A percentile compares a stretch with the other conserved stretches of the same genome.
phyloP scores from a whole-genome alignment of 2,329 filamentous ascomycete genomes.

The Cytospora chrysosperma region DNA sequence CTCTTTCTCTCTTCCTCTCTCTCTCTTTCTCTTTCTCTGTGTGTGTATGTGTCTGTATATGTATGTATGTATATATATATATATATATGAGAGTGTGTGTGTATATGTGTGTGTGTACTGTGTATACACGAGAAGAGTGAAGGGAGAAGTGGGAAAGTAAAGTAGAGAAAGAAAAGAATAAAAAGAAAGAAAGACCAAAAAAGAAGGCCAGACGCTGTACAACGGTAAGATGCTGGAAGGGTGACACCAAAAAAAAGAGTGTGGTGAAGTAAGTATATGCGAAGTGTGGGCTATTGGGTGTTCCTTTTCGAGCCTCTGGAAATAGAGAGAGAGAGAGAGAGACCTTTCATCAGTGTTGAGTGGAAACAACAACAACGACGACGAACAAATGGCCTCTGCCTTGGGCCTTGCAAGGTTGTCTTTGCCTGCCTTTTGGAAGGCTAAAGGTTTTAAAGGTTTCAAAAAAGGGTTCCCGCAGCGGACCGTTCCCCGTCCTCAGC shows the following conservation, averaged over 20 bases:
- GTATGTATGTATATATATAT: too few relatives aligned
- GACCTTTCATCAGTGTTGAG: too few relatives aligned
- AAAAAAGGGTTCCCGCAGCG: conserved; percentile 5
- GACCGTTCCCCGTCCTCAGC: conserved; percentile 15
- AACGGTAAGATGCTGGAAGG: neutral
- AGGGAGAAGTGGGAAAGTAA: neutral
- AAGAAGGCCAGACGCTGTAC: neutral
- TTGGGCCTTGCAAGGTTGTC: too few relatives aligned
- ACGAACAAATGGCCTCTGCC: too few relatives aligned
- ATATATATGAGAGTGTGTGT: too few relatives aligned
- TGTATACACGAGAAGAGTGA: too few relatives aligned
- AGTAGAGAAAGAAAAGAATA: neutral
- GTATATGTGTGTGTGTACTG: too few relatives aligned
- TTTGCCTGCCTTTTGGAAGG: conserved; percentile 1
- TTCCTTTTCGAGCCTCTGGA: neutral
- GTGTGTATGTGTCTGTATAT: too few relatives aligned
- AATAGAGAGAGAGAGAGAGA: too few relatives aligned
- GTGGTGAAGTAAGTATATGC: neutral
- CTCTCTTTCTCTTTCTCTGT: too few relatives aligned
- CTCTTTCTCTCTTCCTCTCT: too few relatives aligned
- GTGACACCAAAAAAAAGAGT: neutral
- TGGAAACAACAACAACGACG: too few relatives aligned
- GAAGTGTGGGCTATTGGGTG: neutral
- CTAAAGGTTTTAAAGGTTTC: neutral
- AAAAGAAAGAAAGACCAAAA: neutral